Conservation (phyloP, 805 yeast genomes). For the Candida silvicultrix region DNA sequence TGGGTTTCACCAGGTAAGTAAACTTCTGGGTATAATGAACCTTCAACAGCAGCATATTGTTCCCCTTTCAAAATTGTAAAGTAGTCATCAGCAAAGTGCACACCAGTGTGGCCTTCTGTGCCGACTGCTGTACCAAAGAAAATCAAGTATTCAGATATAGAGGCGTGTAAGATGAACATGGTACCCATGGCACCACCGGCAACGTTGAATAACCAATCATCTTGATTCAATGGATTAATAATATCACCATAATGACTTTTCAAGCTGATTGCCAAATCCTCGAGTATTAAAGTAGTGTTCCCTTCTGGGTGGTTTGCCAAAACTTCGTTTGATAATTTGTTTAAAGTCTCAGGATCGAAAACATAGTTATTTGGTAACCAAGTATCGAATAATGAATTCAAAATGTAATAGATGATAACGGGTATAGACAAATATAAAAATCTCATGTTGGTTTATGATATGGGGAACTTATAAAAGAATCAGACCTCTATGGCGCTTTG, state of each 20-base stretch:
- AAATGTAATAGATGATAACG: conserved; percentile 24
- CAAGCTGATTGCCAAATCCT: conserved; percentile 52
- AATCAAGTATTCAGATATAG: conserved; percentile 86
- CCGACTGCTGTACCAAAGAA: conserved; percentile 92
- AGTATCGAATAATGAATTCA: conserved; percentile 39
- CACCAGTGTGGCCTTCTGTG: conserved; percentile 94
- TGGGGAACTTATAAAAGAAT: neutral
- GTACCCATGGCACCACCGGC: conserved; percentile 99
- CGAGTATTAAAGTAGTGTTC: conserved; percentile 56
- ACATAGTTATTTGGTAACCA: conserved; percentile 70
- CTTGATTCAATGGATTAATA: conserved; percentile 64
- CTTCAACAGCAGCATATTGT: conserved; percentile 67
- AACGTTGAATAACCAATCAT: conserved; percentile 94
- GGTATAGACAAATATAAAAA: conserved; percentile 18
- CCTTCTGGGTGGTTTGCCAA: conserved; percentile 47
- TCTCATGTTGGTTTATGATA: conserved; percentile 8
- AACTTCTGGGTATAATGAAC: conserved; percentile 57
- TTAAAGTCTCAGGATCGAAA: conserved; percentile 63
- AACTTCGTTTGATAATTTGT: conserved; percentile 49
- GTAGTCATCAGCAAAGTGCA: conserved; percentile 96
- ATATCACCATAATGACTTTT: conserved; percentile 63
- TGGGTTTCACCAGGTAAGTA: conserved; percentile 86
- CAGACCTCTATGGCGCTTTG: too few relatives aligned
- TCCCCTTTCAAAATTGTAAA: conserved; percentile 83
- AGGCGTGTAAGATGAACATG: conserved; percentile 93